phyloP scores from a whole-genome alignment of 257 asterid species.

The Solanum chilense region DNA sequence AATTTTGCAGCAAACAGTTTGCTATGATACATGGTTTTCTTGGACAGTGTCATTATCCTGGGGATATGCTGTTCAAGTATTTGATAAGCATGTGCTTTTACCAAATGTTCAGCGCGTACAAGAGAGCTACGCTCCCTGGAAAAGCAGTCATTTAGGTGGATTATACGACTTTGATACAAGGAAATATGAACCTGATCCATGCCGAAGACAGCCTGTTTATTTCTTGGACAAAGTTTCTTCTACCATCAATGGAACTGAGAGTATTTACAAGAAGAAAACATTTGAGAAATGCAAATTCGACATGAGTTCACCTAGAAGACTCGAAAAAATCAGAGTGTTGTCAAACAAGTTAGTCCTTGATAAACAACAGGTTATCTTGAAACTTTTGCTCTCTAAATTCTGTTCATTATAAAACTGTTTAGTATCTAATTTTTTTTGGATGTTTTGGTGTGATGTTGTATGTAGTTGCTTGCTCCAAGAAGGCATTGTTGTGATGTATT shows the following conservation, averaged over 20 bases:
- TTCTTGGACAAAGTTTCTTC: conserved; percentile 32
- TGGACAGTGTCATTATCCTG: conserved; percentile 80
- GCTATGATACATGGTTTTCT: conserved; percentile 64
- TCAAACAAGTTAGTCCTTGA: conserved; percentile 48
- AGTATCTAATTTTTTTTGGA: background rate
- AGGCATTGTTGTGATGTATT: conserved; percentile 81
- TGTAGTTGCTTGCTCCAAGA: conserved; percentile 63
- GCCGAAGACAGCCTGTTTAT: conserved; percentile 44
- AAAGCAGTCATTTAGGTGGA: conserved; percentile 9
- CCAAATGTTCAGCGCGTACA: conserved; percentile 41
- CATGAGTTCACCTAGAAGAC: conserved; percentile 47
- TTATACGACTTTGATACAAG: conserved; percentile 20
- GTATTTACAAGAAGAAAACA: conserved; percentile 26
- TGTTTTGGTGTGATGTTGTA: background rate
- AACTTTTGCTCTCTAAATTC: background rate
- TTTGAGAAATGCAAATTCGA: conserved; percentile 43
- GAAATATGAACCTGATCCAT: conserved; percentile 35
- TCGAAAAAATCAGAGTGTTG: conserved; percentile 43
- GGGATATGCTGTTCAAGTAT: conserved; percentile 76
- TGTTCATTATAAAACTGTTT: background rate
- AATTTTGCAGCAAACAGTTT: conserved; percentile 62
- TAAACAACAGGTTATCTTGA: conserved; percentile 40
- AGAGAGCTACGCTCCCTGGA: conserved; percentile 52
- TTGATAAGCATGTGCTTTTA: conserved; percentile 29
- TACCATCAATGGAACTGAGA: conserved; percentile 12